These are phyloP conservation scores for Fusarium sp. DNA, from an alignment of 2,329 filamentous ascomycete genomes.

Conservation along the genomic window DNA sequence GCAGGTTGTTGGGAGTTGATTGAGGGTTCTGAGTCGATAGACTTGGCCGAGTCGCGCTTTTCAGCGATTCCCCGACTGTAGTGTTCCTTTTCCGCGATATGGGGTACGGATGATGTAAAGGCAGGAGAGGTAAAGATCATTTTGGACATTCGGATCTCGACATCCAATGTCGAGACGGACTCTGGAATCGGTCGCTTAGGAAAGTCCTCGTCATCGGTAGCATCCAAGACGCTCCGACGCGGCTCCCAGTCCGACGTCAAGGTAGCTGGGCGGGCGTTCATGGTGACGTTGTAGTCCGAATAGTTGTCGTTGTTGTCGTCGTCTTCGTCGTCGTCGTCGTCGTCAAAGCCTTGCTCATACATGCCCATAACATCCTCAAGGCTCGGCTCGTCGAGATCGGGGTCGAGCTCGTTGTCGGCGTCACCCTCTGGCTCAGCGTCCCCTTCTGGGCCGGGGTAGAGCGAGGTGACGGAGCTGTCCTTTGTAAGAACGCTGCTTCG, in stretches of 20 bases:
- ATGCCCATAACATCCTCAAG: slow-evolving; percentile 78
- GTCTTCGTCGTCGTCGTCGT: slow-evolving; percentile 56
- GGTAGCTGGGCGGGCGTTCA: slow-evolving; percentile 47
- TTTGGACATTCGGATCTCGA: slow-evolving; percentile 54
- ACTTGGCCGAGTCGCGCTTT: slow-evolving; percentile 65
- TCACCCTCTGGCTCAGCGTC: slow-evolving; percentile 49
- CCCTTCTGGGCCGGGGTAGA: slow-evolving; percentile 49
- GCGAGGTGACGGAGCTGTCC: slow-evolving; percentile 78
- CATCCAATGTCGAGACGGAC: slow-evolving; percentile 48
- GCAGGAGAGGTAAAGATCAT: slow-evolving; percentile 54
- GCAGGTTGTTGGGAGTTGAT: slow-evolving; percentile 40
- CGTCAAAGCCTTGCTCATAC: slow-evolving; percentile 72
- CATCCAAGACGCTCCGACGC: slow-evolving; percentile 18
- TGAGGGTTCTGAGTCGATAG: slow-evolving; percentile 54
- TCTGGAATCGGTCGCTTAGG: slow-evolving; percentile 27
- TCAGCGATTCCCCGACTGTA: slow-evolving; percentile 45
- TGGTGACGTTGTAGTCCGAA: slow-evolving; percentile 32
- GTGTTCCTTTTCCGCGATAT: slow-evolving; percentile 49
- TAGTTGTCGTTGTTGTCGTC: slow-evolving; percentile 49
- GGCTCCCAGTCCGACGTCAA: slow-evolving; percentile 50
- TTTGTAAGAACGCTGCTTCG: slow-evolving; percentile 86
- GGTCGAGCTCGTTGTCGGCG: slow-evolving; percentile 42
- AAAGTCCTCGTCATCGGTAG: slow-evolving; percentile 36
- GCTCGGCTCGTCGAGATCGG: slow-evolving; percentile 67
- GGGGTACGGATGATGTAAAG: slow-evolving; percentile 54